Evolutionary conservation across 805 yeast genomes (phyloP), one percentile per base, ranked within the genome.

Genomic region (Nakazawaea sp.): DNA sequence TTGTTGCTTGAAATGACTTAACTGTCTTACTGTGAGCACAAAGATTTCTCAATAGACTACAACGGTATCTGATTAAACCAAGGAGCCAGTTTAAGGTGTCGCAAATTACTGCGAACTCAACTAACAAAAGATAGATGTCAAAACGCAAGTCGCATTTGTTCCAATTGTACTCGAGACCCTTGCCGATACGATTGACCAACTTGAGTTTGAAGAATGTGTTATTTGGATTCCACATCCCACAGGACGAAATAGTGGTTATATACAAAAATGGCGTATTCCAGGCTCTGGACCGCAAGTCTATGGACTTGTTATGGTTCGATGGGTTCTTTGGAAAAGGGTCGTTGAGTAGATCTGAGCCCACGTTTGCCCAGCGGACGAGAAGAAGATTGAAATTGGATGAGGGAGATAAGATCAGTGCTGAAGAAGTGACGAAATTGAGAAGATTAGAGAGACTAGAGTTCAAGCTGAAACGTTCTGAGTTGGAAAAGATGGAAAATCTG

Each of bases 321-420:
- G 98, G 98, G 1, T 92, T 88, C 52, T 92, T 87, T 53, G 98
- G 98, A 5, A 92, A 90, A 51, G 98, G 97, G 2, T 72, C 75
- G 2, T 61, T 88, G 31, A 84, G 96, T 25, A 66, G 98, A 45
- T 82, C 95, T 40, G 97, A 92, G 52, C 96, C 98, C 0, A 75
- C 96, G 0, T 92, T 97, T 97, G 58, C 53, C 31, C 65, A 63
- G n/a, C 66, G 97, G 37, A 76, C 86, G 1, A 58, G 61, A 23
- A 64, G 78, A 32, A 56, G 86, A 29, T 58, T 83, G 18, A 68
- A 56, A 28, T 58, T 83, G 18, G 68, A 56, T 18, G 68, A 34
- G 51, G 59, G 33, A 49, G 24, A 8, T 7, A n/a, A 13, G 28
- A 49, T 61, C 15, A 65, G 81, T 16, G 66, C 77, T 43, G 98